Conservation (phyloP, 1,139 yeast genomes). For the Geotrichum klebahnii region DNA sequence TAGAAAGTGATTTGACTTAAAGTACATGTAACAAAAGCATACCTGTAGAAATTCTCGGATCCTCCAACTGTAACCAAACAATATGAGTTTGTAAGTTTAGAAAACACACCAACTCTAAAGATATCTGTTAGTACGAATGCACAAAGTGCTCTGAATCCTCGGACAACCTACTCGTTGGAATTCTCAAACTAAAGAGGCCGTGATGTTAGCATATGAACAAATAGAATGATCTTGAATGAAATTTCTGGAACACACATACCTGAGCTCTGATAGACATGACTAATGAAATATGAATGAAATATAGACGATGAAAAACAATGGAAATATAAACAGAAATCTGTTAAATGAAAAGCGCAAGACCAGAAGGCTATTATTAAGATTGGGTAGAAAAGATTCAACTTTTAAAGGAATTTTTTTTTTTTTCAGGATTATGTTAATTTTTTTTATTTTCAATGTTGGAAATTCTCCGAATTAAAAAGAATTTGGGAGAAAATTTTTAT, state of each 20-base stretch:
- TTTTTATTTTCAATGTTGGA: neutral
- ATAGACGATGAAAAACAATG: neutral
- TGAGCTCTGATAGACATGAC: conserved; percentile 23
- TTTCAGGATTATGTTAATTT: neutral
- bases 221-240: neutral
- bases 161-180: conserved; percentile 65
- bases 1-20: neutral
- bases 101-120: conserved; percentile 77
- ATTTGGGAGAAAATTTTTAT: neutral
- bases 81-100: conserved; percentile 94
- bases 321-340: neutral
- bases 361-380: no score
- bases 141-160: no score
- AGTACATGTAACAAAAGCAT: neutral
- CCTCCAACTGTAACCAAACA: conserved; percentile 97
- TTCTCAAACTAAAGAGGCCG: conserved; percentile 66
- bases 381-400: no score
- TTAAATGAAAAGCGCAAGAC: no score
- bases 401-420: no score
- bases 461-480: neutral
- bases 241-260: conserved; percentile 12
- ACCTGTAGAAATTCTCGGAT: conserved; percentile 84
- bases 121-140: conserved; percentile 5
- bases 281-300: neutral
- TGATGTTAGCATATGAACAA: conserved; percentile 7